phyloP scores from a whole-genome alignment of 164 flowering plant species.

The Akebia trifoliata region DNA sequence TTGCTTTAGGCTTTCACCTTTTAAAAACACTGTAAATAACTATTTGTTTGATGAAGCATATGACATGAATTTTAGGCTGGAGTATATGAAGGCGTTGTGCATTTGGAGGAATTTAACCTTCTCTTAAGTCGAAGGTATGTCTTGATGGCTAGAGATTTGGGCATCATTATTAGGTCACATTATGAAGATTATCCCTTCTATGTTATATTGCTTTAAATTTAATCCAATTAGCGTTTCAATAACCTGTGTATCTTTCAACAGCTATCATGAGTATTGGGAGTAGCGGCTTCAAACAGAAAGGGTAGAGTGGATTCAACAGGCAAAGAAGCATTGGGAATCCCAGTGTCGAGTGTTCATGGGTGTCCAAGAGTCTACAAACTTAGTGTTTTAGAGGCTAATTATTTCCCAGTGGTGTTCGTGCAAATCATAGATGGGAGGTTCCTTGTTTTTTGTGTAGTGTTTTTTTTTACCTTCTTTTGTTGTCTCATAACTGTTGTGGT shows the following conservation, averaged over 20 bases:
- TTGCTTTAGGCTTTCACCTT: too few species aligned
- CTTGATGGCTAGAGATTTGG: too few species aligned
- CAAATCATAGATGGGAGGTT: too few species aligned
- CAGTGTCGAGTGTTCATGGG: slow-evolving; percentile 64
- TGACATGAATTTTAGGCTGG: slow-evolving; percentile 39
- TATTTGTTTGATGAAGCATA: too few species aligned
- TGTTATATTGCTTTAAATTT: too few species aligned
- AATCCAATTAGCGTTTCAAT: background rate
- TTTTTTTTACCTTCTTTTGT: too few species aligned
- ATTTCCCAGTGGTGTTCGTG: background rate
- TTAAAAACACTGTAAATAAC: too few species aligned
- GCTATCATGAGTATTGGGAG: slow-evolving; percentile 80
- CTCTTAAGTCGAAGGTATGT: slow-evolving; percentile 60
- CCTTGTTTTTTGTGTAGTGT: too few species aligned
- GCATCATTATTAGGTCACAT: too few species aligned
- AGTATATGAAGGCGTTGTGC: slow-evolving; percentile 71
- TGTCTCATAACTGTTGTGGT: too few species aligned
- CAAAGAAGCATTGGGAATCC: slow-evolving; percentile 81
- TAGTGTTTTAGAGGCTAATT: too few species aligned
- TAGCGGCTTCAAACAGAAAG: slow-evolving; percentile 59
- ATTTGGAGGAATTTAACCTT: slow-evolving; percentile 75
- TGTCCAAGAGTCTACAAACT: slow-evolving; percentile 20
- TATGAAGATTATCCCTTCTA: too few species aligned
- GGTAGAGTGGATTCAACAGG: slow-evolving; percentile 61
- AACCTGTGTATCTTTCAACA: slow-evolving; percentile 19